Evolutionary conservation across 768 basidiomycete genomes (phyloP).

Genomic region (Xerocomellus amylosporus): DNA sequence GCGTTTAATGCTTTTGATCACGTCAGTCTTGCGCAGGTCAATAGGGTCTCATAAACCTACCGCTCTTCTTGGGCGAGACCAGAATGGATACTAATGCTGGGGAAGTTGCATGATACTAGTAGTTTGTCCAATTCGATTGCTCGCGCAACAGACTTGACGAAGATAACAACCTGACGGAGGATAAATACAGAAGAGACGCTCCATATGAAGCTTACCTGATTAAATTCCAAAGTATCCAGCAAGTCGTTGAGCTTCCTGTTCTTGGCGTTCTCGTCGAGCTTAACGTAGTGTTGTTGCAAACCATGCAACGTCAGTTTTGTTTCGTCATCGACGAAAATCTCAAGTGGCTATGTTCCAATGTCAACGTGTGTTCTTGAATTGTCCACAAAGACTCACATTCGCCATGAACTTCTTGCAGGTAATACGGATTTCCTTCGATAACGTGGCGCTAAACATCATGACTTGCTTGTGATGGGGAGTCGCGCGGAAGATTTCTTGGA

Average conservation of each 20-base stretch:
- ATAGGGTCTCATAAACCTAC: conserved; percentile 44
- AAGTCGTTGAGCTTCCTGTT: conserved; percentile 97
- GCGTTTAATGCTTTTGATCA: conserved; percentile 68
- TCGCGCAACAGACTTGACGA: conserved; percentile 96
- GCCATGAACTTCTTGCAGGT: conserved; percentile 99
- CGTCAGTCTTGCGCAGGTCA: conserved; percentile 1
- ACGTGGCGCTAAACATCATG: conserved; percentile 99
- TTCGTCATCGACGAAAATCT: conserved; percentile 99
- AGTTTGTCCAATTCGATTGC: conserved; percentile 96
- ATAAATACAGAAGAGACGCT: background rate
- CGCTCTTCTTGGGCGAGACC: conserved; percentile 94
- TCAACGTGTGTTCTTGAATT: background rate
- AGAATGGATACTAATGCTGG: conserved; percentile 96
- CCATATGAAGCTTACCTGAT: conserved; percentile 60
- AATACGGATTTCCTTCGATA: conserved; percentile 93
- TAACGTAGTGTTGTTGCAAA: conserved; percentile 97
- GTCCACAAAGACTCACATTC: conserved; percentile 58
- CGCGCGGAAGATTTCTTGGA: conserved; percentile 99
- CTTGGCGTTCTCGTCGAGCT: conserved; percentile 91
- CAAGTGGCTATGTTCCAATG: conserved; percentile 70
- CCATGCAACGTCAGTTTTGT: conserved; percentile 98
- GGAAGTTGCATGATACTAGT: conserved; percentile 96
- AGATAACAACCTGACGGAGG: conserved; percentile 84
- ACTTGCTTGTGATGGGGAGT: conserved; percentile 99
- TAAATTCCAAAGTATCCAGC: conserved; percentile 95